A percentile compares a stretch with the other conserved stretches of the same genome.
Evolutionary conservation across 2,329 filamentous ascomycete genomes (phyloP).

Genomic region (Penicillium psychrosexuale): DNA sequence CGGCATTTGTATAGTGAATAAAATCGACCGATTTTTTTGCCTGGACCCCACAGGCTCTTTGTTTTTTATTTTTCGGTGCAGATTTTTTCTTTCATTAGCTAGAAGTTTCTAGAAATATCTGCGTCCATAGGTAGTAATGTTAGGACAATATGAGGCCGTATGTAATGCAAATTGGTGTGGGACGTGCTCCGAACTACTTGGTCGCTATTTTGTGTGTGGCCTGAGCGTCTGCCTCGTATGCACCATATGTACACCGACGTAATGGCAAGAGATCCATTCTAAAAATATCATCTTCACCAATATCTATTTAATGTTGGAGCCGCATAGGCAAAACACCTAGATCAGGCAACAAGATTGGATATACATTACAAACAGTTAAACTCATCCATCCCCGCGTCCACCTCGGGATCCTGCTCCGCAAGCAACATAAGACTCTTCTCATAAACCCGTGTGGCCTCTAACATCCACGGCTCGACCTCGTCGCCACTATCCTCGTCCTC

Average conservation of each 20-base stretch:
- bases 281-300: conserved; percentile 1
- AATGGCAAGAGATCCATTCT: background rate
- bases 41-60: conserved; percentile 1
- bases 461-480: conserved; percentile 51
- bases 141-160: background rate
- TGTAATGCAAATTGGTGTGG: background rate
- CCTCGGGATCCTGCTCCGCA: conserved; percentile 49
- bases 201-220: conserved; percentile 1
- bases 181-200: background rate
- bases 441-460: conserved; percentile 74
- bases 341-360: background rate
- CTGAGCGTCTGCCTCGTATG: background rate
- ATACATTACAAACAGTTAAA: conserved; percentile 10
- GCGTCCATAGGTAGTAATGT: background rate
- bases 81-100: background rate
- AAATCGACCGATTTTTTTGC: background rate
- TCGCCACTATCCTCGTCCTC: conserved; percentile 50
- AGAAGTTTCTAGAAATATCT: conserved; percentile 4
- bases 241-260: background rate
- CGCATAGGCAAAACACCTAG: background rate
- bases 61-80: background rate
- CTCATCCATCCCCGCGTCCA: conserved; percentile 20
- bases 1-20: background rate
- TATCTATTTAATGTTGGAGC: background rate
- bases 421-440: conserved; percentile 74